Base-by-base conservation (phyloP, 192 early-diverging fungal species). In the Chytriomyces hyalinus region DNA sequence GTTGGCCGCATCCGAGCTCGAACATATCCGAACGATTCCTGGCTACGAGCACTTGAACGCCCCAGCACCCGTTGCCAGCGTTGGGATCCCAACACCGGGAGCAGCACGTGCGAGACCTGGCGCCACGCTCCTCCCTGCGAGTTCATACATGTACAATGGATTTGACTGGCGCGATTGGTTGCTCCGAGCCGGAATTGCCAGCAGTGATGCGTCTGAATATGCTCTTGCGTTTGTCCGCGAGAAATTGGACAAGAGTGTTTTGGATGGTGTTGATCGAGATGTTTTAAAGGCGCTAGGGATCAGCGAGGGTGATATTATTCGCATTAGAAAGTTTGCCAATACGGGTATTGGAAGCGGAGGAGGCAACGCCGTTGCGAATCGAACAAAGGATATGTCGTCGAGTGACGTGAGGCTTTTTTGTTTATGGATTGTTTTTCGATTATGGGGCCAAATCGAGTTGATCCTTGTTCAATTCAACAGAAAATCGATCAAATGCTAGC, bases 141-240 rank as follows among this genome's bases (percentile, higher is more conserved):
- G 70, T 24, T 75, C 82, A 5, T 82, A 78, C 49, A 83, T 65
- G 71, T 90, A 92, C 78, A 86, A 91, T 53, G 92, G 92, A 48
- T 98, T 94, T 81, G 93, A 99, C 71, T 99, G 97, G 97, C 92
- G 92, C 70, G 95, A 97, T 53, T 97, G 94, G 81, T 92, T 98
- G 46, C 86, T 96, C 67, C 89, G 90, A 78, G 88, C 91, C 24
- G 92, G 90, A 49, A 75, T 87, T 50, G 85, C 91, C 3, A 89
- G 93, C 22, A 87, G 92, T 44, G 91, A 94, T 78, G 92, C 97
- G 28, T 81, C 89, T 1, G 88, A 86, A 20, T 97, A 97, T 83
- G 92, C 94, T 1, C 88, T 88, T 45, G 89, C 91, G 57, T 97
- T 99, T 88, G 90, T 93, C 13, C 89, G 85, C 1, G 95, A 99